A percentile compares a stretch with the other conserved stretches of the same genome.
Conservation (phyloP, 352 stramenopile genomes). For the Plasmopara muralis region DNA sequence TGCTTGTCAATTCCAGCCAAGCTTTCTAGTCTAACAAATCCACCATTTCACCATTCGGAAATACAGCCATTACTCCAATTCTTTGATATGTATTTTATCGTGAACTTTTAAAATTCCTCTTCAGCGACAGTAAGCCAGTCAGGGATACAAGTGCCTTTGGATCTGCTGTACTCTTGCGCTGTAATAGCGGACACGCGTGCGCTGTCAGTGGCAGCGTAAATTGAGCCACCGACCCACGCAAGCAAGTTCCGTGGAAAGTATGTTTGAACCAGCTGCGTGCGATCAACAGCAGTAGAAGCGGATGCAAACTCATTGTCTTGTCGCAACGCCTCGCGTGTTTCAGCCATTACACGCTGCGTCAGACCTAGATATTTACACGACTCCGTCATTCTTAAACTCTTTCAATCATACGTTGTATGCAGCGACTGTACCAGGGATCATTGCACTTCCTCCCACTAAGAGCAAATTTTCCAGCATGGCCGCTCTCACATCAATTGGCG, state of each 20-base stretch:
- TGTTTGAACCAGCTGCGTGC: conserved; percentile 32
- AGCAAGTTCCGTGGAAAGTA: conserved; percentile 73
- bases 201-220: conserved; percentile 65
- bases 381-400: not conserved
- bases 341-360: conserved; percentile 36
- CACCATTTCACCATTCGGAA: not conserved
- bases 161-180: conserved; percentile 42
- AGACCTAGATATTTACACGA: conserved; percentile 34
- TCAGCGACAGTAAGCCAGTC: conserved; percentile 69
- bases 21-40: no score
- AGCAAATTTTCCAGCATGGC: conserved; percentile 73
- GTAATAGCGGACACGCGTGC: conserved; percentile 39
- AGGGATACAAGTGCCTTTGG: conserved; percentile 25
- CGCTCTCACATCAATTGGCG: conserved; percentile 55
- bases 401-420: not conserved
- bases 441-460: conserved; percentile 60
- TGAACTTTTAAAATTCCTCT: conserved; percentile 18
- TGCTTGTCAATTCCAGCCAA: no score
- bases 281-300: conserved; percentile 25
- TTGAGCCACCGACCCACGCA: conserved; percentile 65
- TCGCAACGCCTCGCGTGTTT: conserved; percentile 33
- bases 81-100: not conserved
- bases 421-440: conserved; percentile 54
- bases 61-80: conserved; percentile 9
- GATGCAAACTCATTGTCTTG: conserved; percentile 38